A percentile compares a stretch with the other conserved stretches of the same genome.
These are phyloP conservation scores for Lomentospora prolificans DNA, from an alignment of 2,329 filamentous ascomycete species.

Conservation along the genomic window DNA sequence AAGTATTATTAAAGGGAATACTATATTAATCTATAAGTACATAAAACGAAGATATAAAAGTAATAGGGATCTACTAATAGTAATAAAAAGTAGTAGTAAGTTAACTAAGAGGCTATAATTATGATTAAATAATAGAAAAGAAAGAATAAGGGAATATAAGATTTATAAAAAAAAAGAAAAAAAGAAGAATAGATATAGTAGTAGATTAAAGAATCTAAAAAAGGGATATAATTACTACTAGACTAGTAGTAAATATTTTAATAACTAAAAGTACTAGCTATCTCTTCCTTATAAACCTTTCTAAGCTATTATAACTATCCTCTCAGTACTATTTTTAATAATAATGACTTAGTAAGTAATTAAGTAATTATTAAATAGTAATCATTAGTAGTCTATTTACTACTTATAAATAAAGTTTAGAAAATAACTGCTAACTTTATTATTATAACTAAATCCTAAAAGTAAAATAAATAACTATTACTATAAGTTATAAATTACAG, in stretches of 20 bases:
- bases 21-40: not conserved
- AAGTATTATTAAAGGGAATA: not conserved
- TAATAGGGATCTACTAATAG: not conserved
- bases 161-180: not conserved
- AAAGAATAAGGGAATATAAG: not conserved
- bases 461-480: no score
- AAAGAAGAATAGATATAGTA: not conserved
- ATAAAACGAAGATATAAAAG: not conserved
- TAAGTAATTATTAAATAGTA: not conserved
- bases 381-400: not conserved
- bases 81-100: not conserved
- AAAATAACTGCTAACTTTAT: not conserved
- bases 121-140: not conserved
- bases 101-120: not conserved
- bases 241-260: conserved; percentile 5
- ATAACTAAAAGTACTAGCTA: no score
- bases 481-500: no score
- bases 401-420: not conserved
- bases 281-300: no score
- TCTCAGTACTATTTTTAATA: not conserved
- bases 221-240: conserved; percentile 8
- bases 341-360: not conserved
- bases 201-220: not conserved
- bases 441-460: no score
- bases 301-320: no score